These are phyloP conservation scores for Linnemannia schmuckeri DNA, from an alignment of 192 early-diverging fungal genomes.

Conservation along the genomic window DNA sequence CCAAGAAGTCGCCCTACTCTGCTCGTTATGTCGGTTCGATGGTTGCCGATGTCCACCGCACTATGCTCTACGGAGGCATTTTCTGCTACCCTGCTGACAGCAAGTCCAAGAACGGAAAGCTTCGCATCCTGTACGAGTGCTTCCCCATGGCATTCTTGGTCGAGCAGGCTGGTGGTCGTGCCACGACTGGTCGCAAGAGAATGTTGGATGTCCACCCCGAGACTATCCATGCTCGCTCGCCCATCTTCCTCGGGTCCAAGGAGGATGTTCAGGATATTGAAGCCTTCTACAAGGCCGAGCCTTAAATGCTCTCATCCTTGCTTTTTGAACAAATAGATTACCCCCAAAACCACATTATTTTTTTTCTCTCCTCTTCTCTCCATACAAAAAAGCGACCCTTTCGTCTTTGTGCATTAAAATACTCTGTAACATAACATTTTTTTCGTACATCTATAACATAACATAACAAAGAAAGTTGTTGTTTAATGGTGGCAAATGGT, in stretches of 20 bases:
- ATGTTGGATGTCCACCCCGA: constrained; percentile 91
- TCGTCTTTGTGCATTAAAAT: constrained; percentile 9
- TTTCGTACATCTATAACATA: not conserved
- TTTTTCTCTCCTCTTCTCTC: not conserved
- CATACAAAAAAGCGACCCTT: not conserved
- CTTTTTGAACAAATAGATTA: not conserved
- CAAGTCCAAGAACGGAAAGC: constrained; percentile 89
- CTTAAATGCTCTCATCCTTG: not conserved
- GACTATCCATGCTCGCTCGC: constrained; percentile 90
- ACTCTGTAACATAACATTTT: not conserved
- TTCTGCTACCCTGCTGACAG: constrained; percentile 89
- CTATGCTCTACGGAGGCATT: constrained; percentile 91
- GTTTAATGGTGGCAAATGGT: not conserved
- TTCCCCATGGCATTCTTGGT: constrained; percentile 98
- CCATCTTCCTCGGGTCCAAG: constrained; percentile 91
- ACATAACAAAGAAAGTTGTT: not conserved
- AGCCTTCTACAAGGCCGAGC: constrained; percentile 66
- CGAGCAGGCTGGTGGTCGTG: constrained; percentile 96
- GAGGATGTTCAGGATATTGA: constrained; percentile 94
- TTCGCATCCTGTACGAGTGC: constrained; percentile 97
- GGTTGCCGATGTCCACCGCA: constrained; percentile 99
- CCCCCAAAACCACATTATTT: not conserved
- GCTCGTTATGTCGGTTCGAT: constrained; percentile 98
- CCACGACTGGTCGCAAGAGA: constrained; percentile 83
- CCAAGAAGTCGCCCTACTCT: constrained; percentile 84